Evolutionary conservation across 805 yeast species (phyloP), one percentile per base, ranked within the genome.

Genomic region (Priceomyces medius): DNA sequence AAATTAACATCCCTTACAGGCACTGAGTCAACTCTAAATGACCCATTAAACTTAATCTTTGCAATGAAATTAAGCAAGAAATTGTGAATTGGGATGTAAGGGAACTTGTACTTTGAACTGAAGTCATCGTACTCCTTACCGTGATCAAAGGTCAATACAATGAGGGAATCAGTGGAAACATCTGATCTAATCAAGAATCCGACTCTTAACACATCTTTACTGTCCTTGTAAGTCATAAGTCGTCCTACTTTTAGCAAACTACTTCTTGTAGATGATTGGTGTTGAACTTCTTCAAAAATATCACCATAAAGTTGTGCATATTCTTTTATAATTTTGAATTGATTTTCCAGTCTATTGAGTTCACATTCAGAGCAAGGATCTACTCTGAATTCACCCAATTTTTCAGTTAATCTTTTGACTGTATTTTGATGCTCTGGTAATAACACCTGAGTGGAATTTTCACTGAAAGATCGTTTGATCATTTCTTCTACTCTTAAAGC

Each of bases 401-500:
- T 64, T 6, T 64, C 69, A 35, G 79, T 76, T 28, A 83, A 66
- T 31, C 66, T 66, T 36, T 78, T 71, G 20, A 88, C 79, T 46
- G 76, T 74, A 54, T 77, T 73, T 59, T 89, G 84, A 55, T 88
- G 93, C 48, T 89, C 95, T 0, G 97, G 97, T 39, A 88, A 65
- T 50, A 90, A 64, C 0, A 88, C 79, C 58, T 91, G 97, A 0
- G 90, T 76, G 0, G 90, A 74, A 55, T 93, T 90, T 58, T 93
- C 99, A 64, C 95, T 80, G 63, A 93, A 93, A 0, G 97, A 89
- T 48, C 91, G 86, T 58, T 90, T 91, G 54, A 93, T 91, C 96
- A 93, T 93, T 59, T 93, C 99, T 58, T 93, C 99, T n/a, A 93
- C 98, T 52, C 85, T 79, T 47, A 93, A 69, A 0, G 98, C 97